Base-by-base conservation (phyloP, 2,329 filamentous ascomycete genomes). In the Atkinsonella texensis region DNA sequence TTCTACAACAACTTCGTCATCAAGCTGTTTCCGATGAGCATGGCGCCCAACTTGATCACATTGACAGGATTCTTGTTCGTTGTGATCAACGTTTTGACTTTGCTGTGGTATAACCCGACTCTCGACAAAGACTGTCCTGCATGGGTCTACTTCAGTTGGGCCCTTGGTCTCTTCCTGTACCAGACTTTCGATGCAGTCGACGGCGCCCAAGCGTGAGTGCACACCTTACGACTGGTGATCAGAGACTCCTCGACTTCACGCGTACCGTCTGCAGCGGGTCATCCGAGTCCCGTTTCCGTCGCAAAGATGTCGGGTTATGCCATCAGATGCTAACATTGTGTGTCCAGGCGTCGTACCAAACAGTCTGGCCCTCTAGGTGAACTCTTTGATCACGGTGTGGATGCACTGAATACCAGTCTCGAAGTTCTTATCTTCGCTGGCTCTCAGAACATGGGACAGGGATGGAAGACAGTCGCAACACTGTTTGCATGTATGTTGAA, bases 131-230 rank as follows among this genome's bases (percentile, higher is more conserved):
- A 98, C 67, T 97, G 91, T 65, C 93, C 93, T 10, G 66, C 80
- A 1, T 98, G 93, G 93, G 91, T 98, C 15, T 98, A 98, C 74
- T 86, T 85, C 58, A 86, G 82, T 62, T 98, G 90, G 87, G 85
- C 90, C 4, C 68, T 87, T 33, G 93, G 93, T 2, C 71, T 98
- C 58, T 96, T 97, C 67, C 68, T 97, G 49, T 98, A 98, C 70
- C 93, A 98, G 77, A 97, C 91, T 1, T 96, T 98, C 70, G 93
- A 98, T 70, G 93, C 91, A 2, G 89, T 97, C 28, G 93, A 98
- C 69, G 93, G 93, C 49, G 80, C 85, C 32, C 93, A 98, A 68
- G 93, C 93, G 83, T 89, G 75, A 66, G 85, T 79, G 3, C 15
- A 46, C n/a, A 32, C 13, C 33, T 17, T n/a, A 3, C 55, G 35